Evolutionary conservation across 2,329 filamentous ascomycete genomes (phyloP).

Genomic region (Aureobasidium sp.): DNA sequence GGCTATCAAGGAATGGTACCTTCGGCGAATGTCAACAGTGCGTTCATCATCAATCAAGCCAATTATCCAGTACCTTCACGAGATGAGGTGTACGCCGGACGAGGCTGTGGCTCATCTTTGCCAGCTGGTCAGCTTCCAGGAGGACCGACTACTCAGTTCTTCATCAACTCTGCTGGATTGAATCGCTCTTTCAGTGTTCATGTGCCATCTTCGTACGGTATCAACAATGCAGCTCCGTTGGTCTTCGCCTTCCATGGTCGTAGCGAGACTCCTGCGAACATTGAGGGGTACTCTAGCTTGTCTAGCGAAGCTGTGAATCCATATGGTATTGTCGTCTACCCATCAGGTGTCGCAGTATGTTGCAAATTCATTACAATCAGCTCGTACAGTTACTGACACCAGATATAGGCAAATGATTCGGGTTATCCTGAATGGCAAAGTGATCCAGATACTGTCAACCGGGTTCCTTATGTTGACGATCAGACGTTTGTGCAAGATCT

Average conservation of each 20-base stretch:
- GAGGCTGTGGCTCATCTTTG: constrained; percentile 23
- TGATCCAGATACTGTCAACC: constrained; percentile 33
- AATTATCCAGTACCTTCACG: constrained; percentile 16
- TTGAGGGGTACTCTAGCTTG: constrained; percentile 40
- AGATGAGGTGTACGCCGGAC: constrained; percentile 19
- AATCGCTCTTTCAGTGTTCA: constrained; percentile 33
- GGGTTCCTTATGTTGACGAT: constrained; percentile 31
- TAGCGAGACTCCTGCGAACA: constrained; percentile 30
- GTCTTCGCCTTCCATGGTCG: constrained; percentile 46
- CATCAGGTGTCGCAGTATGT: constrained; percentile 33
- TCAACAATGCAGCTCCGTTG: constrained; percentile 32
- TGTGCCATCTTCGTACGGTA: constrained; percentile 35
- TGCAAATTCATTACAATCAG: background rate
- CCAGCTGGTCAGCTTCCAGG: constrained; percentile 19
- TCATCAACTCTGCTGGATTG: constrained; percentile 23
- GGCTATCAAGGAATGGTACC: background rate
- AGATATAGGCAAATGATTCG: constrained; percentile 12
- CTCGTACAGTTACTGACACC: background rate
- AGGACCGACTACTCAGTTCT: constrained; percentile 20
- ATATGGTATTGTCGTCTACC: constrained; percentile 40
- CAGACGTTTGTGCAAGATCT: constrained; percentile 38
- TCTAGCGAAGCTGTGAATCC: constrained; percentile 39
- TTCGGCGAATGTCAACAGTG: background rate
- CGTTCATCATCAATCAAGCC: background rate
- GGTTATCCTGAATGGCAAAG: constrained; percentile 34